These are phyloP conservation scores for Thermothelomyces thermophilus DNA, from an alignment of 2,329 filamentous ascomycete genomes.

Conservation along the genomic window DNA sequence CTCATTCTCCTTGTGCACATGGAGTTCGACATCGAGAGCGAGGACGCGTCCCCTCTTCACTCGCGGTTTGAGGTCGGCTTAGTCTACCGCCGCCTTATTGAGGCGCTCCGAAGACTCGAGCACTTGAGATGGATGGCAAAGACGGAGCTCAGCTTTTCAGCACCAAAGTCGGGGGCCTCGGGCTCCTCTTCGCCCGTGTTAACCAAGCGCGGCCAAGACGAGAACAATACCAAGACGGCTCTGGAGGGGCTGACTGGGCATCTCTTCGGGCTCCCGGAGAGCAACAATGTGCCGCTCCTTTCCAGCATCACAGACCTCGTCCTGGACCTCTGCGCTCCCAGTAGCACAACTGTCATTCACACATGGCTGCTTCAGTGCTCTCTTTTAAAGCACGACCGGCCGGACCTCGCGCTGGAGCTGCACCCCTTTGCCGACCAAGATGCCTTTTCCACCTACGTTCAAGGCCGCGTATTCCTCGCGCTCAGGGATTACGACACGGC, in stretches of 20 bases:
- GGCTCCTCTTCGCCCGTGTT: slow-evolving; percentile 27
- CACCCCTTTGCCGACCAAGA: slow-evolving; percentile 49
- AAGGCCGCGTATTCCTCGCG: slow-evolving; percentile 70
- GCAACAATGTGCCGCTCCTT: slow-evolving; percentile 44
- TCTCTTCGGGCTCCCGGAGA: slow-evolving; percentile 59
- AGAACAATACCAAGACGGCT: slow-evolving; percentile 47
- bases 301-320: slow-evolving; percentile 61
- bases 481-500: slow-evolving; percentile 69
- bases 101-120: slow-evolving; percentile 65
- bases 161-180: slow-evolving; percentile 35
- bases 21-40: slow-evolving; percentile 71
- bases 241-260: slow-evolving; percentile 56
- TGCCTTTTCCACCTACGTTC: slow-evolving; percentile 70
- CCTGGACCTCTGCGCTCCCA: slow-evolving; percentile 56
- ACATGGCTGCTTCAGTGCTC: slow-evolving; percentile 56
- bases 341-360: slow-evolving; percentile 60
- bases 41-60: slow-evolving; percentile 55
- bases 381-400: slow-evolving; percentile 51
- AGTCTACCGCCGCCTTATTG: slow-evolving; percentile 63
- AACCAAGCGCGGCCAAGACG: slow-evolving; percentile 36
- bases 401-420: slow-evolving; percentile 54
- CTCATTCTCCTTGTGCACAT: slow-evolving; percentile 79
- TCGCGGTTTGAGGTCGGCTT: slow-evolving; percentile 57
- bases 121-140: slow-evolving; percentile 64
- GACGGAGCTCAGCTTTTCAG: slow-evolving; percentile 48